A percentile compares a stretch with the other conserved stretches of the same genome.
Evolutionary conservation across 768 basidiomycete species (phyloP).

Genomic region (Amyloporia xantha): DNA sequence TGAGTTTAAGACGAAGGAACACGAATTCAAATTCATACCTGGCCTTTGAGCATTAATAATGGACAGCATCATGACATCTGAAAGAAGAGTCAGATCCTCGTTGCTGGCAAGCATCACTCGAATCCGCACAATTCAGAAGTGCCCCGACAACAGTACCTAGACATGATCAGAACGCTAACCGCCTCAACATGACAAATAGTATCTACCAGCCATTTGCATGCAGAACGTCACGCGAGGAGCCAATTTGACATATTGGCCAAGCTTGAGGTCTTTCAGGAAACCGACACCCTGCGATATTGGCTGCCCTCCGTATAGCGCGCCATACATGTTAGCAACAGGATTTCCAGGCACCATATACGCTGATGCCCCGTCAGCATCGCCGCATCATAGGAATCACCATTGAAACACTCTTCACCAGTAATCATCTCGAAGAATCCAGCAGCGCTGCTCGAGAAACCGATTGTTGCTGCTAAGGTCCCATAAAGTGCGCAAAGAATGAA

Average conservation of each 20-base stretch:
- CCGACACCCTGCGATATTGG: slow-evolving; percentile 37
- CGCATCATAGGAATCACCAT: neutral
- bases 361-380: neutral
- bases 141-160: slow-evolving; percentile 40
- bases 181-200: neutral
- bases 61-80: slow-evolving; percentile 26
- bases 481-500: slow-evolving; percentile 44
- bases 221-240: slow-evolving; percentile 57
- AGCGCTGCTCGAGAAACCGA: slow-evolving; percentile 21
- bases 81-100: neutral
- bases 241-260: slow-evolving; percentile 49
- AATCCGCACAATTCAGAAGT: slow-evolving; percentile 33
- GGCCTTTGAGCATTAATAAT: slow-evolving; percentile 18
- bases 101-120: too few species aligned
- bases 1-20: neutral
- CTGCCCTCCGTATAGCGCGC: slow-evolving; percentile 34
- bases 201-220: slow-evolving; percentile 26
- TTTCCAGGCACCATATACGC: slow-evolving; percentile 24
- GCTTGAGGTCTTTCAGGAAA: slow-evolving; percentile 54
- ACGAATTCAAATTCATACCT: neutral
- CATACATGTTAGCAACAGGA: slow-evolving; percentile 30
- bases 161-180: neutral
- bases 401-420: slow-evolving; percentile 4
- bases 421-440: slow-evolving; percentile 24
- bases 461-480: slow-evolving; percentile 38